Evolutionary conservation across 192 early-diverging fungal genomes (phyloP), one percentile per base, ranked within the genome.

Genomic region (Spizellomyces sp.): DNA sequence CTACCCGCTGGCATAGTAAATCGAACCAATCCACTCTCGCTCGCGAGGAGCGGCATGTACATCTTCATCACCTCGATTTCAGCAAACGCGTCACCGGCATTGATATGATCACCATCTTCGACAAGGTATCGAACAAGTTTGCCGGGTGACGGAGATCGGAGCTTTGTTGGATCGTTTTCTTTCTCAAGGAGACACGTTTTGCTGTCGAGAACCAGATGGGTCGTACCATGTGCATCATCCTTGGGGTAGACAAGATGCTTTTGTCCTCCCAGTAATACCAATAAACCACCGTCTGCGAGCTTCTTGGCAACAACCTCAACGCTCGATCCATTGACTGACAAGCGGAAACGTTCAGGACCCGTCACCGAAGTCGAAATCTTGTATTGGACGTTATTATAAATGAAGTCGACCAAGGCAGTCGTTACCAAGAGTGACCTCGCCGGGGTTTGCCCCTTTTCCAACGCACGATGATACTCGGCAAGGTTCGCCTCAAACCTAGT

Each of bases 31-130:
- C 97, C 97, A 80, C 91, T 91, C 75, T 98, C 95, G 36, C 87
- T 78, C 44, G 95, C 93, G 21, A 95, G 83, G 73, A 99, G 82
- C 62, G 96, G 95, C 97, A 99, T 99, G 83, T 97, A 96, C 97
- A 99, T 99, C 85, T 99, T 99, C 97, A 99, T 99, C 56, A 96
- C 95, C 86, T 99, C 97, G 77, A 99, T 98, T 76, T 99, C 97
- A 48, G 97, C 97, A 81, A 92, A 98, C 4, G 94, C 92, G 69
- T 98, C 90, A 54, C 94, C 94, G 43, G 88, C 75, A 27, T 89
- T 88, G 65, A 99, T 86, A 70, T 98, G 97, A 67, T 88, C 89
- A 54, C 96, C 96, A 48, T 94, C 94, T 43, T 97, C 93, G n/a
- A 96, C 87, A 52, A 99, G 79, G 75, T 91, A 93, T 17, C 95